These are phyloP conservation scores for Podaxis carcinomalis DNA, from an alignment of 768 basidiomycete species.

Conservation along the genomic window DNA sequence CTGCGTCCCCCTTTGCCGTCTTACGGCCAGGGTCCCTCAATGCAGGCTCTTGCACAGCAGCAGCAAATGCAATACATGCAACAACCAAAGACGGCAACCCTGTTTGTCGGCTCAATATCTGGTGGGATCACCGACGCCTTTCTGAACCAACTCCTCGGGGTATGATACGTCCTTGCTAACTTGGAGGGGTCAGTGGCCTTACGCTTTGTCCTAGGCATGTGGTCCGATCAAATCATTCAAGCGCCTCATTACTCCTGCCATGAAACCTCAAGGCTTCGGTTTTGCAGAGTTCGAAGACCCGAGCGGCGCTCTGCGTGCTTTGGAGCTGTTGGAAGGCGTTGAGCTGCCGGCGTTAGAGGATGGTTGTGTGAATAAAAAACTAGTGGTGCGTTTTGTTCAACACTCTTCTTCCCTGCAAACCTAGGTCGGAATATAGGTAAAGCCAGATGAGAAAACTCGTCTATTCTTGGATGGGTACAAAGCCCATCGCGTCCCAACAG, in stretches of 20 bases:
- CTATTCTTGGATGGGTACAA: conserved; percentile 84
- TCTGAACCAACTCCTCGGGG: conserved; percentile 72
- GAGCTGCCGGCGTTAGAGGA: conserved; percentile 51
- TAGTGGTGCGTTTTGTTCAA: conserved; percentile 53
- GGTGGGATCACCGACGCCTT: conserved; percentile 86
- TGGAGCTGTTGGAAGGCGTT: conserved; percentile 44
- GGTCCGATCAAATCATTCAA: conserved; percentile 90
- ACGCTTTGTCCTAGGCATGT: conserved; percentile 59
- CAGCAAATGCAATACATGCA: conserved; percentile 69
- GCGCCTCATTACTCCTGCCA: conserved; percentile 85
- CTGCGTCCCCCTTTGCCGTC: conserved; percentile 84
- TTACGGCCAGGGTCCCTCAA: conserved; percentile 89
- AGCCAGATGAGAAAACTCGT: conserved; percentile 94
- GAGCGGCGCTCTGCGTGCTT: conserved; percentile 77
- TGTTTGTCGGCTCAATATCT: conserved; percentile 95
- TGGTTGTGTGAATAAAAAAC: conserved; percentile 49
- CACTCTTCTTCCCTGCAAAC: conserved; percentile 36
- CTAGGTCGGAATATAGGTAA: conserved; percentile 61
- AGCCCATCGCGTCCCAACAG: conserved; percentile 72
- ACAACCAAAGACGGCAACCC: conserved; percentile 66
- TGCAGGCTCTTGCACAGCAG: conserved; percentile 86
- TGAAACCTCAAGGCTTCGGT: conserved; percentile 94
- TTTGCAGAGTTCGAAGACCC: conserved; percentile 97
- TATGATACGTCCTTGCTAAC: conserved; percentile 23
- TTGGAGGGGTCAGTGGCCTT: not conserved